phyloP scores from a whole-genome alignment of 1,284 basidiomycete species.

The Leccinum fuscescens region DNA sequence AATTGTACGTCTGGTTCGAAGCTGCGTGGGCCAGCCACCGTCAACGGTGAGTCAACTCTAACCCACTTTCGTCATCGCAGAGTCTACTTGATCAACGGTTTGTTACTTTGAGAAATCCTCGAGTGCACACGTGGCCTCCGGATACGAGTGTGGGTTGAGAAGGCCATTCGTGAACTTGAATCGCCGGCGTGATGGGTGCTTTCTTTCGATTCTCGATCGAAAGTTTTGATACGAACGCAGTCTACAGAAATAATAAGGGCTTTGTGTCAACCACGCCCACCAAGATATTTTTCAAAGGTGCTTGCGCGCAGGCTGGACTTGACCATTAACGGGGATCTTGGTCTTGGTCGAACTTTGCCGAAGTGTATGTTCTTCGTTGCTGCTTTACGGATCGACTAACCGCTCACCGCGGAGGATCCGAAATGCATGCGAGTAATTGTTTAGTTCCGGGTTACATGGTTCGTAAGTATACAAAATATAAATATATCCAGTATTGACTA shows the following conservation, averaged over 20 bases:
- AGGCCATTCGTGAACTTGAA: no score
- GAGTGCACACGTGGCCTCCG: no score
- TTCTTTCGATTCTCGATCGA: not conserved
- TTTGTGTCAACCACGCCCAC: not conserved
- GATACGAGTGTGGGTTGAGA: no score
- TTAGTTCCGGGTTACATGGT: not conserved
- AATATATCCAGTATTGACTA: not conserved
- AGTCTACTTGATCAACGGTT: no score
- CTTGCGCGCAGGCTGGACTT: not conserved
- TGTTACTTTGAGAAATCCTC: no score
- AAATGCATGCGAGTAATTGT: not conserved
- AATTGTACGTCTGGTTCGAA: no score
- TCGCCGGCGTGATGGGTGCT: no score
- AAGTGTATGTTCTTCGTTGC: no score
- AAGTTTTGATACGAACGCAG: not conserved
- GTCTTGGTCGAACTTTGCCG: not conserved
- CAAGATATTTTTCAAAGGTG: not conserved
- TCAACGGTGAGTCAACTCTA: not conserved
- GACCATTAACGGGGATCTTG: no score
- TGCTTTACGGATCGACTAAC: not conserved
- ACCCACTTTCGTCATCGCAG: not conserved
- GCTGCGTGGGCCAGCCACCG: no score
- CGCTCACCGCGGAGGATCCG: not conserved
- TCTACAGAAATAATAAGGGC: not conserved
- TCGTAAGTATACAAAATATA: not conserved